Base-by-base conservation (phyloP, 2,329 filamentous ascomycete genomes). In the Pyricularia pennisetigena region DNA sequence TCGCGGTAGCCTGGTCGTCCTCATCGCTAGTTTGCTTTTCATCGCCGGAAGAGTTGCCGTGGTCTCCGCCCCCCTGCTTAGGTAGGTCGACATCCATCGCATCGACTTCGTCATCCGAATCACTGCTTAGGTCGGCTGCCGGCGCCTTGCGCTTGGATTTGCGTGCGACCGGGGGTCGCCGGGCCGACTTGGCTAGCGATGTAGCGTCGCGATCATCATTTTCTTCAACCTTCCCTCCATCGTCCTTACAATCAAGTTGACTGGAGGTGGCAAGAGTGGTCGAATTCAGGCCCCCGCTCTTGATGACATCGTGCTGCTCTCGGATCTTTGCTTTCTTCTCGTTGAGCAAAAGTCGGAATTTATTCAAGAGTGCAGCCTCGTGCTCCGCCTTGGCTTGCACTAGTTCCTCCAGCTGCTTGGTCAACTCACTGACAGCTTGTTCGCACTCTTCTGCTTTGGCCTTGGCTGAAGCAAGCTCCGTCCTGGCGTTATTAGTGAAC, bases 281-380 rank as follows among this genome's bases (percentile, higher is more conserved):
- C n/a, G 65, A 23, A 24, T 62, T 12, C 9, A 32, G 4, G 4
- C 29, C 54, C 28, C 12, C n/a, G 54, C 28, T 24, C 26, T 32
- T 59, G 65, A 62, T 67, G 28, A 90, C 77, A 57, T 85, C 83
- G 73, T 90, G 88, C 77, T 93, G 90, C 72, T 93, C 86, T 62
- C 91, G 80, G 66, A 94, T 93, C 78, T 91, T 93, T 67, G 89
- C 80, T 77, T 94, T 94, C 80, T 94, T 94, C 75, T 90, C 86
- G 72, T 94, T 94, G 1, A 94, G 79, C 2, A 94, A 80, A 68
- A 86, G 81, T 68, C 86, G 84, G 72, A 92, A 92, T 75, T 92
- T 92, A 70, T 86, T 84, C 1, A 94, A 78, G 68, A 94, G 78
- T 23, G 83, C 82, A 0, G 83, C 82, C 76, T 94, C 90, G 70